These are phyloP conservation scores for Platanthera zijinensis DNA, from an alignment of 106 monocot genomes.

Conservation along the genomic window DNA sequence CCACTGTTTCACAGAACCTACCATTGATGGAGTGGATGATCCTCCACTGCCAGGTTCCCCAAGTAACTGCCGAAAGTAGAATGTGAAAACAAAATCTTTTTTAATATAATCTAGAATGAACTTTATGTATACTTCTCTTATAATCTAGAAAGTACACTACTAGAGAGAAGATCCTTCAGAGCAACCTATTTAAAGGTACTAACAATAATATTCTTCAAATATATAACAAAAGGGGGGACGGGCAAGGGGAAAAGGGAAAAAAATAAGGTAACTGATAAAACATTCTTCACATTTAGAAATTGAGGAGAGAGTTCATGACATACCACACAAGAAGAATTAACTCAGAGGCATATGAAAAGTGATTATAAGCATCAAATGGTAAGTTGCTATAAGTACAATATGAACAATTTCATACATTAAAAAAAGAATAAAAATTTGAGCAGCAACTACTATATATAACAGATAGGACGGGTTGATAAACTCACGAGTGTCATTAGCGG, in stretches of 20 bases:
- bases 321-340: background rate
- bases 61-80: slow-evolving; percentile 46
- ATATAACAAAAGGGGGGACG: no score
- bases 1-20: slow-evolving; percentile 90
- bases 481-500: slow-evolving; percentile 89
- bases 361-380: background rate
- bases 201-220: background rate
- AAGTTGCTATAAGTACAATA: background rate
- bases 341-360: background rate
- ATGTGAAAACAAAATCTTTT: background rate
- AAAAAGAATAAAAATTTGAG: background rate
- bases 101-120: background rate
- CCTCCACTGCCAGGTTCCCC: slow-evolving; percentile 95
- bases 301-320: background rate
- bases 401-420: background rate
- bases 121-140: background rate
- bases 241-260: background rate
- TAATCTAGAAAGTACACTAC: background rate
- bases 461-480: background rate
- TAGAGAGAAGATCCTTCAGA: background rate
- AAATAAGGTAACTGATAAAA: background rate
- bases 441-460: background rate
- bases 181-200: background rate
- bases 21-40: slow-evolving; percentile 97
- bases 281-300: background rate